Conservation (phyloP, 2,329 filamentous ascomycete species). For the Aphanocladium album region DNA sequence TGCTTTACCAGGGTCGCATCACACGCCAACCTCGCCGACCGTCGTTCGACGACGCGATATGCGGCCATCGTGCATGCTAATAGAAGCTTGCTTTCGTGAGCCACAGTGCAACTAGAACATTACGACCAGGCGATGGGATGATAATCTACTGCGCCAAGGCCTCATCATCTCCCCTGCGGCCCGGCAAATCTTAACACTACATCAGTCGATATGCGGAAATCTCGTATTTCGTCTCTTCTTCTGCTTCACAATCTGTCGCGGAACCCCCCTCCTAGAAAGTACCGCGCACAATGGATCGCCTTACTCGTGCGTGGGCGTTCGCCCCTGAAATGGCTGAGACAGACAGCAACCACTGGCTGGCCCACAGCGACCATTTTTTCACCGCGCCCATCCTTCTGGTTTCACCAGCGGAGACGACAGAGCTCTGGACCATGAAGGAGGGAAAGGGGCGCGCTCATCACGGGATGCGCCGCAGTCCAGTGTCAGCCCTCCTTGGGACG, state of each 20-base stretch:
- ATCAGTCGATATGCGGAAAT: background rate
- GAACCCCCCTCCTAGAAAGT: background rate
- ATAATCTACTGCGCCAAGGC: background rate
- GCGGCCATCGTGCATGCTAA: too few relatives aligned
- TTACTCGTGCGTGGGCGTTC: background rate
- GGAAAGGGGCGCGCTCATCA: background rate
- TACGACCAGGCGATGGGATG: too few relatives aligned
- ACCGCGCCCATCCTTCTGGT: background rate
- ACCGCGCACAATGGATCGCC: background rate
- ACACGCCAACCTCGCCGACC: background rate
- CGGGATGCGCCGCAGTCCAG: background rate
- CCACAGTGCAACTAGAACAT: too few relatives aligned
- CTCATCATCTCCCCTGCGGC: too few relatives aligned
- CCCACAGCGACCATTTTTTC: background rate
- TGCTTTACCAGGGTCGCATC: background rate
- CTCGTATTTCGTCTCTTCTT: background rate
- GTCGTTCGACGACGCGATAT: too few relatives aligned
- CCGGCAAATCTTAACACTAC: background rate
- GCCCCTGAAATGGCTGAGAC: background rate
- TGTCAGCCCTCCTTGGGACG: background rate
- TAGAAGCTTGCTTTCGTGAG: too few relatives aligned
- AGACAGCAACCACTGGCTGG: background rate
- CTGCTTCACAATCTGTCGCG: background rate
- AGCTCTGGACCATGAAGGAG: background rate
- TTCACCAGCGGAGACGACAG: background rate